Percentiles rank a stretch among this genome's conserved stretches.
Evolutionary conservation across 345 rosid species (phyloP).

Genomic region (Punica granatum): DNA sequence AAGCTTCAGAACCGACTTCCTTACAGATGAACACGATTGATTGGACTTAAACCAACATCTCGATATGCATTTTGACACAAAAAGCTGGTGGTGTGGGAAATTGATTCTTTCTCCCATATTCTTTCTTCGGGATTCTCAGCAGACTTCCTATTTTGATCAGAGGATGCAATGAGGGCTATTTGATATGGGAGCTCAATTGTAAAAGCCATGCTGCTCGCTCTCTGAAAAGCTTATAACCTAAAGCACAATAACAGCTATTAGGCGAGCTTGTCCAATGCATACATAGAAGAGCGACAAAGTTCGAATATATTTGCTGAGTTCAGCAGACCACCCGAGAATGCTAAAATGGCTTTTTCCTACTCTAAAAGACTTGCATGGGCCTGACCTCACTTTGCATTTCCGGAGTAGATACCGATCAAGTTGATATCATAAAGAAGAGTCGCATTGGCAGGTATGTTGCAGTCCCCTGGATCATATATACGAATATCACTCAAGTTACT

Average conservation of each 20-base stretch:
- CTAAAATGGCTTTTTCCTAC: background rate
- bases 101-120: background rate
- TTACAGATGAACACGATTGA: background rate
- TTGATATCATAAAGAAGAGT: conserved; percentile 83
- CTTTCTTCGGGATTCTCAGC: background rate
- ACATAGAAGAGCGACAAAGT: background rate
- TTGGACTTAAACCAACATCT: background rate
- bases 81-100: background rate
- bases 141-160: background rate
- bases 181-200: background rate
- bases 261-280: too few relatives aligned
- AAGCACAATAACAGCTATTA: background rate
- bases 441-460: conserved; percentile 92
- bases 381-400: conserved; percentile 31
- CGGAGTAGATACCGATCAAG: conserved; percentile 62
- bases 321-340: background rate
- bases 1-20: background rate
- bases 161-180: background rate
- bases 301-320: background rate
- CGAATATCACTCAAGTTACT: background rate
- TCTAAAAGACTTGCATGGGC: background rate
- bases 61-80: background rate
- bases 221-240: background rate
- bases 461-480: conserved; percentile 53
- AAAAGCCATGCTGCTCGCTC: background rate